Evolutionary conservation across 208 protist species (phyloP).

Genomic region (Trypanosoma theileri): DNA sequence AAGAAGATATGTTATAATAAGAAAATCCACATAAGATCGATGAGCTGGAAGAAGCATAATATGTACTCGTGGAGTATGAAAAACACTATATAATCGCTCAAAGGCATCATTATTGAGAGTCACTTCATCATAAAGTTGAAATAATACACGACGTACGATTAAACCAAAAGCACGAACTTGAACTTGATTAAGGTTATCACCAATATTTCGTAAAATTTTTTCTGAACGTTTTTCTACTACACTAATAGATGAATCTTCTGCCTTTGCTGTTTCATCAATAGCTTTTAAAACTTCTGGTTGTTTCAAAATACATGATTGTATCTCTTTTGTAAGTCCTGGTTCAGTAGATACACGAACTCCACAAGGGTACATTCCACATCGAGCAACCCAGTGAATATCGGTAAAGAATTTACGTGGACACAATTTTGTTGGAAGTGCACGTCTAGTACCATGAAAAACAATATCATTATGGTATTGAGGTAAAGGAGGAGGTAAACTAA

Average conservation of each 20-base stretch:
- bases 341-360: slow-evolving; percentile 38
- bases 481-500: slow-evolving; percentile 42
- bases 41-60: slow-evolving; percentile 83
- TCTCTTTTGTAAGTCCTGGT: slow-evolving; percentile 58
- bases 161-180: slow-evolving; percentile 56
- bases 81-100: slow-evolving; percentile 50
- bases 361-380: slow-evolving; percentile 43
- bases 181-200: slow-evolving; percentile 68
- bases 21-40: slow-evolving; percentile 88
- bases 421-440: slow-evolving; percentile 41
- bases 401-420: slow-evolving; percentile 30
- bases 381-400: slow-evolving; percentile 41
- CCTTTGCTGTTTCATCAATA: slow-evolving; percentile 43
- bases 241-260: slow-evolving; percentile 36
- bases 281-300: slow-evolving; percentile 54
- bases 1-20: slow-evolving; percentile 85
- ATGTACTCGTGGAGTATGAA: slow-evolving; percentile 44
- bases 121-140: slow-evolving; percentile 64
- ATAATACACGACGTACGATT: slow-evolving; percentile 57
- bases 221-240: slow-evolving; percentile 53
- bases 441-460: slow-evolving; percentile 36
- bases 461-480: slow-evolving; percentile 66
- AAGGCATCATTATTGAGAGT: slow-evolving; percentile 60
- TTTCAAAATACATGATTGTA: slow-evolving; percentile 47
- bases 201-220: slow-evolving; percentile 67